Base-by-base conservation (phyloP, 306 rosid species). In the Albizia julibrissin region DNA sequence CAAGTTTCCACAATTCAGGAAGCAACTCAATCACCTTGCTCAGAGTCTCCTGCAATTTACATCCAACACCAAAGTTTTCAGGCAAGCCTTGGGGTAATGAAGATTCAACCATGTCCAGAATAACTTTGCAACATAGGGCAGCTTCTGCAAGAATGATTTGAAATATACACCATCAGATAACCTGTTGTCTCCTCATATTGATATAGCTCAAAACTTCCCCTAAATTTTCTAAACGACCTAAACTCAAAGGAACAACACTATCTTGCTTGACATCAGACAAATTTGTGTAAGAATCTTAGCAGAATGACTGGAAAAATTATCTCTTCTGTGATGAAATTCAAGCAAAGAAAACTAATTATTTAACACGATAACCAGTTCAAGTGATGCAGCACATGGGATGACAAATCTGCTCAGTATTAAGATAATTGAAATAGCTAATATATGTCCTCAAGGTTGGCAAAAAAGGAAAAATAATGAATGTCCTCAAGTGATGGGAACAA, bases 1-100 rank as follows among this genome's bases (percentile, higher is more conserved):
- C 88, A 56, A 91, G 92, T 83, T 93, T 92, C 97, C 98, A 96
- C 76, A 93, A 72, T 69, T 92, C 97, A 4, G 97, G 97, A 83
- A 91, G 97, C 69, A 93, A 83, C 91, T 93, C 97, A 15, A 88
- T 92, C 39, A 88, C 93, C 84, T 89, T 89, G 75, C 83, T 88
- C 59, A 95, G 72, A 70, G 95, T 93, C 86, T 96, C 99, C 87
- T 93, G 98, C 94, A 93, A 89, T 90, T 96, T 96, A 92, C 97
- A 92, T 75, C 94, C 97, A 91, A 89, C 86, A 54, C 91, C 89
- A 65, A 93, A 92, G 80, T 87, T 84, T 88, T 91, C 92, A 83
- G 97, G 97, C 91, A 93, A 88, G 85, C 99, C 99, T 61, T 84
- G 88, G 3, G 97, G 99, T 69, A 90, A 89, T 67, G 98, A 92